A percentile compares a stretch with the other conserved stretches of the same genome.
Evolutionary conservation across 2,329 filamentous ascomycete species (phyloP).

Genomic region (Scorias spongiosa): DNA sequence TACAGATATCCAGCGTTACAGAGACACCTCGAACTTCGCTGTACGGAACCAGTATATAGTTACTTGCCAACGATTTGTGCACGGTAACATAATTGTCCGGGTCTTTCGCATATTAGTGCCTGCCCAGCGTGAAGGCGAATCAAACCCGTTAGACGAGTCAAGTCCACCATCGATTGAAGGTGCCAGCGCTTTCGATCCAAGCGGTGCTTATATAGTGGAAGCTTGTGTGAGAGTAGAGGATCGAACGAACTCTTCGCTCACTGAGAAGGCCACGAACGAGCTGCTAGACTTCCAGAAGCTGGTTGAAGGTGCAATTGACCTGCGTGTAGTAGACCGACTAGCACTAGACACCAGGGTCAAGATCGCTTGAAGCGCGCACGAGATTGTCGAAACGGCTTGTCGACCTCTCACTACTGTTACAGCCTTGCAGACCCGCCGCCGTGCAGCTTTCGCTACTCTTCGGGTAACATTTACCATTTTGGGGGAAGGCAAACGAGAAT

Average conservation of each 20-base stretch:
- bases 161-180: conserved; percentile 25
- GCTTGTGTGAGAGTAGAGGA: conserved; percentile 43
- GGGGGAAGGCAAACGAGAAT: too few relatives aligned
- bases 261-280: conserved; percentile 39
- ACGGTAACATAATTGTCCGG: conserved; percentile 41
- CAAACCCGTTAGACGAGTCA: conserved; percentile 16
- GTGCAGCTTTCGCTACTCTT: too few relatives aligned
- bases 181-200: conserved; percentile 38
- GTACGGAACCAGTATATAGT: conserved; percentile 36
- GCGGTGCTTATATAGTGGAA: conserved; percentile 43
- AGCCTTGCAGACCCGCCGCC: too few relatives aligned
- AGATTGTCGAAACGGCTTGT: background rate
- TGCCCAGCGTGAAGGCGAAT: conserved; percentile 5
- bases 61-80: conserved; percentile 42
- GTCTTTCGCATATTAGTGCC: conserved; percentile 39
- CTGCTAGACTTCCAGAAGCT: conserved; percentile 37
- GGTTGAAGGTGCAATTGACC: conserved; percentile 41
- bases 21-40: conserved; percentile 24
- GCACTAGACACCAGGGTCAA: conserved; percentile 44
- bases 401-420: too few relatives aligned
- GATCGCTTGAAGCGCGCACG: background rate
- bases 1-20: conserved; percentile 27
- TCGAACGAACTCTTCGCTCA: conserved; percentile 36
- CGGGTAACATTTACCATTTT: too few relatives aligned
- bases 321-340: conserved; percentile 43